Evolutionary conservation across 2,329 filamentous ascomycete genomes (phyloP), one percentile per base, ranked within the genome.

Genomic region (Sporothrix protearum): DNA sequence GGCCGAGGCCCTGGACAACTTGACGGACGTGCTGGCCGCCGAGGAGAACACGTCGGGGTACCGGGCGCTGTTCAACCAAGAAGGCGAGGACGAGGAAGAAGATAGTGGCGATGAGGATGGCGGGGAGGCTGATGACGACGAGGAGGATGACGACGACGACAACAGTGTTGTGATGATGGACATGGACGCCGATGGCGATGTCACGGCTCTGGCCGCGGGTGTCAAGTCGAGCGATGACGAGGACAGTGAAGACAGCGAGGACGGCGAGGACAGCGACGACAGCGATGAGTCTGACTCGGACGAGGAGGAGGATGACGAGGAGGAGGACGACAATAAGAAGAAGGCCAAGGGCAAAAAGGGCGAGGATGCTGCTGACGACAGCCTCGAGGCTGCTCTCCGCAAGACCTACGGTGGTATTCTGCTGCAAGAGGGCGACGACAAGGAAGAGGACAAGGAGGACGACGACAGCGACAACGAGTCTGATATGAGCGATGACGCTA

Each of bases 401-500:
- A 90, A 92, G 53, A 94, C 90, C 70, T 76, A 72, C 47, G 66
- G 57, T 25, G 51, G 51, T 47, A 47, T 55, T 1, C 33, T 73
- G 4, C 42, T 71, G 10, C 90, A 91, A 73, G 81, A 88, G 28
- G 87, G 91, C 78, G 86, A 89, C 69, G 87, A 89, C 73, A 85
- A 86, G 3, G 14, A 39, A 5, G 16, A 1, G 30, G 39, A 83
- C 83, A 0, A 86, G 85, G 59, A 85, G 1, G 86, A 86, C 1
- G 85, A 86, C 2, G 84, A 84, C 0, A 86, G 84, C 0, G 88
- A 88, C 39, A 86, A 86, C 10, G 91, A 91, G 73, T 89, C 87
- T 2, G 93, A 97, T 80, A 97, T 99, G 94, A 91, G 93, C 73
- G 95, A 98, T 81, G 94, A 95, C 22, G 91, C 97, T 78, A 98